A percentile compares a stretch with the other conserved stretches of the same genome.
phyloP scores from a whole-genome alignment of 2,329 filamentous ascomycete genomes.

The Sclerotinia trifoliorum region DNA sequence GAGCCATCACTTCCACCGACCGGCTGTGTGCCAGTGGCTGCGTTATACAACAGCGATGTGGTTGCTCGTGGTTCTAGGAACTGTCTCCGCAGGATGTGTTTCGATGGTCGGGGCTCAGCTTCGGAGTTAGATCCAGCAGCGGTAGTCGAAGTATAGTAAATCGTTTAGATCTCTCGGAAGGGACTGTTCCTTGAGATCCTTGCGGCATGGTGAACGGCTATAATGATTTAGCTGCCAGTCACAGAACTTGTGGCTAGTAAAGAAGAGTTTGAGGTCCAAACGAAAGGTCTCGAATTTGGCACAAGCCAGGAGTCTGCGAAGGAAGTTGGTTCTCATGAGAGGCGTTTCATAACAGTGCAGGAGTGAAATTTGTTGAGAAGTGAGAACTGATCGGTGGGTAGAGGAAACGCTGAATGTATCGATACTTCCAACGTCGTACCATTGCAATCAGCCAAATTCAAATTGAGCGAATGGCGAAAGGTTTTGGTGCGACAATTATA shows the following conservation, averaged over 20 bases:
- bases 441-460: background rate
- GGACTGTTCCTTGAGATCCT: background rate
- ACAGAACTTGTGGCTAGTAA: background rate
- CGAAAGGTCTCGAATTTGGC: background rate
- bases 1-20: background rate
- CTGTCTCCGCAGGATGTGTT: background rate
- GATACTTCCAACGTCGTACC: background rate
- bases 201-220: background rate
- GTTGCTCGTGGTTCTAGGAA: background rate
- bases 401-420: background rate
- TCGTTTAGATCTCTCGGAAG: conserved; percentile 18
- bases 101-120: conserved; percentile 18
- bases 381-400: background rate
- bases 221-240: background rate
- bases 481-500: background rate
- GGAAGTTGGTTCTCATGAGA: no score
- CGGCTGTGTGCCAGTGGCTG: background rate
- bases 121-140: conserved; percentile 23
- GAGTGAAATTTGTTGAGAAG: background rate
- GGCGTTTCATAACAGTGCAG: background rate
- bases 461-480: background rate
- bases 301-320: background rate
- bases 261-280: background rate
- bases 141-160: background rate
- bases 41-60: background rate